Evolutionary conservation across 306 rosid genomes (phyloP), one percentile per base, ranked within the genome.

Genomic region (Geum urbanum): DNA sequence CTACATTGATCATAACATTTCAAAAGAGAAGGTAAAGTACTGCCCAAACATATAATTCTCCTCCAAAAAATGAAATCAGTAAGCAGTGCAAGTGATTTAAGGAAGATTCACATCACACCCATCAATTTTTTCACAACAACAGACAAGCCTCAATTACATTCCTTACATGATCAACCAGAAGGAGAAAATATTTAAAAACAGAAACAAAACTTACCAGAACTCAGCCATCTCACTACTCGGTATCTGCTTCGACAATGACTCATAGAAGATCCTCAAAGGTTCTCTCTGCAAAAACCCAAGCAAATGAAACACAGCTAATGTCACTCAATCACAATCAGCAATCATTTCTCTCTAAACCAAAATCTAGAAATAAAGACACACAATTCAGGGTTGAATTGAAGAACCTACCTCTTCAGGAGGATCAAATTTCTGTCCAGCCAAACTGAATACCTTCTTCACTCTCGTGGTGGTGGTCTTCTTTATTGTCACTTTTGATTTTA

Each of bases 221-320:
- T 89, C 95, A 7, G 98, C 92, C 97, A 94, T 94, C 81, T 90
- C 91, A 79, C 98, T 94, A 40, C 82, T 32, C 18, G 98, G 95
- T 68, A 88, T 94, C 82, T 94, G 98, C 77, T 90, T 71, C 24
- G 96, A 94, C 76, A 94, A 81, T 51, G 98, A 90, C 74, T 88
- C 92, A 0, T 89, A 89, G 84, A 92, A 92, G 74, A 89, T 79
- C 85, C 98, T 77, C 77, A 90, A 74, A 39, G 97, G 96, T 63
- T 92, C 98, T 87, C 92, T 94, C 97, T 94, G 97, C 72, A 66
- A 82, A 78, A 7, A 79, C 63, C 39, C 37, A 81, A 65, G 43
- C 68, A 72, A 5, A n/a, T 22, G 68, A 37, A 63, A 74, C 51
- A 74, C 59, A 78, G 67, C 60, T 78, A 45, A 73, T 43, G 14